A percentile compares a stretch with the other conserved stretches of the same genome.
phyloP scores from a whole-genome alignment of 2,329 filamentous ascomycete genomes.

The Paracoccidioides lutzii region DNA sequence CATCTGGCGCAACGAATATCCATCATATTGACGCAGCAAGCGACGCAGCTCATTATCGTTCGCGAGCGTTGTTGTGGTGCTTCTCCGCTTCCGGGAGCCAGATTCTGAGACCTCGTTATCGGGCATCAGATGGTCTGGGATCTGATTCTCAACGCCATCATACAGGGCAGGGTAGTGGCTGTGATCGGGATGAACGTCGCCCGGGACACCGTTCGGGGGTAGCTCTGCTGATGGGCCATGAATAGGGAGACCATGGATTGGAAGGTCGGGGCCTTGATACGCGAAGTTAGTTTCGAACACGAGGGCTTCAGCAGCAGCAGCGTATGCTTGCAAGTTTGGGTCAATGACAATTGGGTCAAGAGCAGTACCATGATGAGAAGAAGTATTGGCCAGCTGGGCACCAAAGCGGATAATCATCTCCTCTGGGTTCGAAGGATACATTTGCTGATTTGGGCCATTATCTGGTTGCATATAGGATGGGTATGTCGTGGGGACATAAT shows the following conservation, averaged over 20 bases:
- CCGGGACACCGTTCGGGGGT: conserved; percentile 19
- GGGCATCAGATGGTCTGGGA: conserved; percentile 28
- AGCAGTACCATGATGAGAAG: conserved; percentile 21
- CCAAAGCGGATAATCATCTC: conserved; percentile 35
- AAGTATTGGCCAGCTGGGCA: conserved; percentile 26
- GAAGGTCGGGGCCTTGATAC: conserved; percentile 24
- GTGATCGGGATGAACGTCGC: conserved; percentile 20
- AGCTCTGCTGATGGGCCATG: conserved; percentile 27
- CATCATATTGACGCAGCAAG: conserved; percentile 35
- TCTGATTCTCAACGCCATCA: conserved; percentile 31
- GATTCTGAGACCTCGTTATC: conserved; percentile 33
- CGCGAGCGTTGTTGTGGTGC: conserved; percentile 35
- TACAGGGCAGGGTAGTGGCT: conserved; percentile 29
- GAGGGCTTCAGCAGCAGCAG: conserved; percentile 20
- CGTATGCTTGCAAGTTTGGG: conserved; percentile 26
- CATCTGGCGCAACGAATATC: conserved; percentile 34
- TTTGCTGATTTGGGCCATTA: conserved; percentile 20
- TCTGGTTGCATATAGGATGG: conserved; percentile 28
- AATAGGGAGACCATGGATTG: conserved; percentile 22
- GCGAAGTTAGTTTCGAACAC: conserved; percentile 21
- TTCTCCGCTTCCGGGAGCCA: conserved; percentile 33
- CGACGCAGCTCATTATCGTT: conserved; percentile 39
- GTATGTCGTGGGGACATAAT: conserved; percentile 26
- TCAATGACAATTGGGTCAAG: conserved; percentile 28
- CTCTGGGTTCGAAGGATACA: conserved; percentile 30